Conservation (phyloP, 371 early-diverging fungal genomes). For the Funneliformis caledonium region DNA sequence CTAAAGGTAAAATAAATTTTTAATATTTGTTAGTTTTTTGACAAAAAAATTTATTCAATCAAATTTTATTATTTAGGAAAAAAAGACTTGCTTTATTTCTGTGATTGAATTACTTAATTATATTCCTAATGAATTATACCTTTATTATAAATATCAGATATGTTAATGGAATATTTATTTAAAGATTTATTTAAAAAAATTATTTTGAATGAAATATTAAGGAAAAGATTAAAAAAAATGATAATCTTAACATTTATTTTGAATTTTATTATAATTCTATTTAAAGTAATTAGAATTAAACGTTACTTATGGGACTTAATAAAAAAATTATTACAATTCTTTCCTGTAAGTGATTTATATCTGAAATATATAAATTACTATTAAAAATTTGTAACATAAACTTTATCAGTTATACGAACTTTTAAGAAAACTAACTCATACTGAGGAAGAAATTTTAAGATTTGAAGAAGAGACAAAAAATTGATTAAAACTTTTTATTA, state of each 20-base stretch:
- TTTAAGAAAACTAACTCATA: background rate
- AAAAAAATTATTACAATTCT: background rate
- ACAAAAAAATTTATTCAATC: too few relatives aligned
- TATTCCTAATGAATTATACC: conserved; percentile 12
- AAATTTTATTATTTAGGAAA: background rate
- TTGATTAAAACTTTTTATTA: conserved; percentile 12
- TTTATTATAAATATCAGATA: conserved; percentile 10
- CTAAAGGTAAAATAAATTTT: too few relatives aligned
- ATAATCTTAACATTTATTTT: conserved; percentile 14
- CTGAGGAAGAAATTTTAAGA: background rate
- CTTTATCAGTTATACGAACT: conserved; percentile 6
- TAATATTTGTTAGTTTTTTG: too few relatives aligned
- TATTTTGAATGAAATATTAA: conserved; percentile 12
- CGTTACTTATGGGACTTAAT: too few relatives aligned
- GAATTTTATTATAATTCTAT: background rate
- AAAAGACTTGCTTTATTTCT: conserved; percentile 1
- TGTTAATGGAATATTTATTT: too few relatives aligned
- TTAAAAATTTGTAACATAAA: background rate
- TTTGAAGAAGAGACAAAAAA: conserved; percentile 2
- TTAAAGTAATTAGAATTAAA: background rate
- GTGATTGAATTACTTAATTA: conserved; percentile 11
- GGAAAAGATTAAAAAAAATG: conserved; percentile 16
- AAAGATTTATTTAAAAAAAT: too few relatives aligned
- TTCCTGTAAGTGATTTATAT: conserved; percentile 20
- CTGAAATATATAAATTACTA: background rate